phyloP scores from a whole-genome alignment of 192 early-diverging fungal genomes.

The Umbelopsis ramanniana region DNA sequence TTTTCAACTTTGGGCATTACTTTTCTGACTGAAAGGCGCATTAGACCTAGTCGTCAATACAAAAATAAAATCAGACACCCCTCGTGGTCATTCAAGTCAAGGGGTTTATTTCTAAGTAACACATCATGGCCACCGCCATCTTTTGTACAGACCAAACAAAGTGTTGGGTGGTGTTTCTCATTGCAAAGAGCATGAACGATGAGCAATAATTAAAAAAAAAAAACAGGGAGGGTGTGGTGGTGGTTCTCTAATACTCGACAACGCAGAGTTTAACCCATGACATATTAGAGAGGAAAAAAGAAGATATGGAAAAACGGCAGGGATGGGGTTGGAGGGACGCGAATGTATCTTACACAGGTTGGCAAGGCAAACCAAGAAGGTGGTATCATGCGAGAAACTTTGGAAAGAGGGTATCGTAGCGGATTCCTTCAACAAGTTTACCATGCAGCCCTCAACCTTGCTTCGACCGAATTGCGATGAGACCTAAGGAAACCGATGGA shows the following conservation, averaged over 20 bases:
- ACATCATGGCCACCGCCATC: too few relatives aligned
- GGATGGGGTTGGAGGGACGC: too few relatives aligned
- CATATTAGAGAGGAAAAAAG: neutral
- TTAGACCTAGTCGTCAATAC: neutral
- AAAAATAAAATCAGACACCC: too few relatives aligned
- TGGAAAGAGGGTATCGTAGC: neutral
- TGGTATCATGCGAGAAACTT: too few relatives aligned
- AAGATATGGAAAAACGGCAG: too few relatives aligned
- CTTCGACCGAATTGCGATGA: conserved; percentile 18
- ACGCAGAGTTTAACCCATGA: neutral
- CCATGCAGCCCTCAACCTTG: conserved; percentile 16
- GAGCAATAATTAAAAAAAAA: neutral
- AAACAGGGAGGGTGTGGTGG: neutral
- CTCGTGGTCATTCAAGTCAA: too few relatives aligned
- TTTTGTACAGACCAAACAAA: too few relatives aligned
- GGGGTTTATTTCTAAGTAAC: too few relatives aligned
- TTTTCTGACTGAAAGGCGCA: neutral
- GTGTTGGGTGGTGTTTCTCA: too few relatives aligned
- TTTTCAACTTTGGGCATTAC: neutral
- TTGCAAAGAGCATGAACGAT: neutral
- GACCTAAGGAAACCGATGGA: neutral
- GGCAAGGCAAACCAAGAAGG: too few relatives aligned
- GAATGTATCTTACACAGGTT: too few relatives aligned
- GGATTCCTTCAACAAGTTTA: neutral
- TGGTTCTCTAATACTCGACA: conserved; percentile 2